phyloP scores from a whole-genome alignment of 257 asterid genomes.

The Rehmannia glutinosa region DNA sequence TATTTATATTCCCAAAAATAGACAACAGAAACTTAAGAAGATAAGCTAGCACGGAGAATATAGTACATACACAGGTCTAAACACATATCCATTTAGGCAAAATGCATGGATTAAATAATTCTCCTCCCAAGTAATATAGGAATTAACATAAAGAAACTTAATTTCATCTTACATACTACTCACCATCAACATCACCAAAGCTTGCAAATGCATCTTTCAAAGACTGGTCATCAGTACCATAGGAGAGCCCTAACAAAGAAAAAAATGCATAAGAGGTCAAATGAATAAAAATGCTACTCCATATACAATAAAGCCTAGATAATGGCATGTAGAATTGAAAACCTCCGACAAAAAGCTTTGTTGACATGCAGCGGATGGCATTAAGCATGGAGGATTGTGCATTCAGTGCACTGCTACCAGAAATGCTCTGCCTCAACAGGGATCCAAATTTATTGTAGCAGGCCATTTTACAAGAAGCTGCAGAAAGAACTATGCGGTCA shows the following conservation, averaged over 20 bases:
- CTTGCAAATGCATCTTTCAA: slow-evolving; percentile 64
- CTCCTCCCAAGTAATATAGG: background rate
- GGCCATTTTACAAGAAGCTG: slow-evolving; percentile 57
- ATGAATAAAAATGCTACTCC: background rate
- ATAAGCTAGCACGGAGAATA: too few species aligned
- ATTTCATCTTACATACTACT: slow-evolving; percentile 10
- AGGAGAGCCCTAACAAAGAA: slow-evolving; percentile 58
- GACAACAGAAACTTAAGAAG: too few species aligned
- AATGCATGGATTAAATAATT: too few species aligned
- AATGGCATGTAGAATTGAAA: background rate
- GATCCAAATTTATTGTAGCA: slow-evolving; percentile 53
- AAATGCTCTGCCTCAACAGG: slow-evolving; percentile 46
- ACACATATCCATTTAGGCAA: too few species aligned
- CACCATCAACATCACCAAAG: slow-evolving; percentile 67
- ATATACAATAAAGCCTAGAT: background rate
- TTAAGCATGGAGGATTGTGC: slow-evolving; percentile 50
- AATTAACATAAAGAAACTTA: background rate
- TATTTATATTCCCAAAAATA: too few species aligned
- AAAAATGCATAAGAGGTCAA: background rate
- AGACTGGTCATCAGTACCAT: slow-evolving; percentile 51
- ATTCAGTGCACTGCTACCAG: slow-evolving; percentile 24
- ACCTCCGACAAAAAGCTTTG: slow-evolving; percentile 78
- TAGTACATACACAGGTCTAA: too few species aligned
- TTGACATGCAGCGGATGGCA: slow-evolving; percentile 73
- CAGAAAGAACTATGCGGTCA: background rate